Evolutionary conservation across 2,329 filamentous ascomycete genomes (phyloP).

Genomic region (Didymella keratinophila): DNA sequence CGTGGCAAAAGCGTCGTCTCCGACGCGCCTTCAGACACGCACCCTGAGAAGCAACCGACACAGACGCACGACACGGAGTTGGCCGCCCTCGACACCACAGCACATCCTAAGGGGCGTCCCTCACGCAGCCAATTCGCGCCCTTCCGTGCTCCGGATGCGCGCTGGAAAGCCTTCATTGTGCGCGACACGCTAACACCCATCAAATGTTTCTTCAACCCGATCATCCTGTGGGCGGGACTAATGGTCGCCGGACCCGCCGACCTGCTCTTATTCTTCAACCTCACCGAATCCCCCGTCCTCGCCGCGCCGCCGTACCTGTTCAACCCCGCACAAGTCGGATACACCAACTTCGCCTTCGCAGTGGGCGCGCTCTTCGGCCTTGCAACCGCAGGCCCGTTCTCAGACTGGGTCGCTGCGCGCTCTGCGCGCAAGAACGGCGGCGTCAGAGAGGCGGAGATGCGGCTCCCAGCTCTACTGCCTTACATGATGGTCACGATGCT

Average conservation of each 20-base stretch:
- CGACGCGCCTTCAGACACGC: slow-evolving; percentile 13
- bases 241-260: slow-evolving; percentile 51
- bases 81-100: slow-evolving; percentile 24
- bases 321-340: slow-evolving; percentile 55
- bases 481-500: slow-evolving; percentile 61
- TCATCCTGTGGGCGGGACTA: slow-evolving; percentile 50
- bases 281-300: slow-evolving; percentile 60
- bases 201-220: slow-evolving; percentile 56
- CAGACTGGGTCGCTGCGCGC: slow-evolving; percentile 64
- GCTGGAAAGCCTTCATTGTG: slow-evolving; percentile 53
- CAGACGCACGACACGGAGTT: slow-evolving; percentile 21
- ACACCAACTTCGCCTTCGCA: slow-evolving; percentile 57
- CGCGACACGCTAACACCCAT: slow-evolving; percentile 53
- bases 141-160: slow-evolving; percentile 48
- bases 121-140: slow-evolving; percentile 51
- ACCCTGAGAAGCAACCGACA: slow-evolving; percentile 40
- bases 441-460: slow-evolving; percentile 66
- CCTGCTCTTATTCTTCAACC: slow-evolving; percentile 59
- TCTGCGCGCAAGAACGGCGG: slow-evolving; percentile 62
- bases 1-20: slow-evolving; percentile 2
- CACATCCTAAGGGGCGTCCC: slow-evolving; percentile 49
- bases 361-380: slow-evolving; percentile 64
- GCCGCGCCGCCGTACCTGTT: slow-evolving; percentile 57
- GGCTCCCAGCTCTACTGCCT: slow-evolving; percentile 55
- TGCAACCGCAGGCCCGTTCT: slow-evolving; percentile 62